Base-by-base conservation (phyloP, 2,329 filamentous ascomycete genomes). In the Epichloe gansuensis region DNA sequence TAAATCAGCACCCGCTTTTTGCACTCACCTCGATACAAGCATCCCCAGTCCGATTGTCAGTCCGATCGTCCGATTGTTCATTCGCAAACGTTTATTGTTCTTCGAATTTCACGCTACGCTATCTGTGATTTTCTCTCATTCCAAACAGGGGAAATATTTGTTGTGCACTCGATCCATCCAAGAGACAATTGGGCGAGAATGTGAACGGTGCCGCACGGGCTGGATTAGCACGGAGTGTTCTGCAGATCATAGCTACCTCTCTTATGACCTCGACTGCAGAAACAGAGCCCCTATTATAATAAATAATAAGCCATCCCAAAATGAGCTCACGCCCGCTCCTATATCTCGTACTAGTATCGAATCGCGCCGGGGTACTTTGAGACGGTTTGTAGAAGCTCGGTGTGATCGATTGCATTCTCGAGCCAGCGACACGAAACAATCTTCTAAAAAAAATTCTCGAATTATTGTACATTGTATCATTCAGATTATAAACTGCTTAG, bases 111-210 rank as follows among this genome's bases (percentile, higher is more conserved):
- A 31, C 27, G 27, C 27, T 31, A 31, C 0, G 27, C 8, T 31
- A 7, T 31, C 27, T 31, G 27, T 31, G 27, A 31, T 31, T 31
- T 8, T 31, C 27, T 31, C 8, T 9, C 27, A 9, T 31, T 9
- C 27, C 3, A 31, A 31, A 9, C 27, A 21, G 17, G 27, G 27
- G 27, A 9, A 31, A 9, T 31, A 9, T 31, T 3, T 31, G 27
- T 8, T 21, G 17, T 21, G 17, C 17, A 21, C 17, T 21, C 17
- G 17, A 21, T 45, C 84, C 88, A 1, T 84, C 85, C 0, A 88
- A 89, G 62, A 84, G 79, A 56, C 84, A 89, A 3, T 74, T 97
- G 0, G 79, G 83, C 52, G 89, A 95, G 59, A 94, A 94, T 61
- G 73, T 78, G 58, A 95, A 96, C 59, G 27, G 84, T 73, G 47